Evolutionary conservation across 768 basidiomycete species (phyloP), one percentile per base, ranked within the genome.

Genomic region (Phanerochaete sordida): DNA sequence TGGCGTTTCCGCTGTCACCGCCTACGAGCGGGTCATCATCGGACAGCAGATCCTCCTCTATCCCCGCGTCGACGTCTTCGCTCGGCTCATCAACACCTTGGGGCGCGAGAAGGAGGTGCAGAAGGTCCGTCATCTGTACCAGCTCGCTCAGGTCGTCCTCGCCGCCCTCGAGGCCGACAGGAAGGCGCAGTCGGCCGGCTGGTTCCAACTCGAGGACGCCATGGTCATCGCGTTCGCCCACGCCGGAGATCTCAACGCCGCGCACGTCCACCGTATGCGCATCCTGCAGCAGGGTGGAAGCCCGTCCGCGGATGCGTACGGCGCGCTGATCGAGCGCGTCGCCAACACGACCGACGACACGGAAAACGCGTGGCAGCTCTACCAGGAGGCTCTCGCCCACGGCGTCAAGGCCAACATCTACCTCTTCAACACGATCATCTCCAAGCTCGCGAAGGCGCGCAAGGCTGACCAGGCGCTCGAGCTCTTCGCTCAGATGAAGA

Each of bases 311-410:
- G 93, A 98, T 58, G 90, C 95, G 0, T 99, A 98, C 68, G 96
- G 91, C 5, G 90, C 91, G 4, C 80, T 98, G 67, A 94, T 99
- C 62, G 81, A 88, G 44, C 81, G 84, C 62, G 85, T 93, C 66
- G 93, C 90, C 74, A 94, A 98, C 64, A 97, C 96, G 23, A 98
- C 97, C 12, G 96, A 98, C 72, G 96, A 98, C 66, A 89, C 94
- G 0, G 82, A 86, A 2, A 91, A 94, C 63, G 95, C 94, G 0
- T 77, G 94, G 73, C 81, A 85, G 30, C 81, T 98, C 30, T 98
- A 88, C 76, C 76, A 86, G 28, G 95, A 99, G 72, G 81, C 89
- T 23, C 81, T 86, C 61, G 72, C 75, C 46, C 81, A 84, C 27
- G 85, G 86, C 9, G 90, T 96, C 39, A 65, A 68, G 31, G 89